Conservation (phyloP, 306 rosid species). For the Acacia melanoxylon region DNA sequence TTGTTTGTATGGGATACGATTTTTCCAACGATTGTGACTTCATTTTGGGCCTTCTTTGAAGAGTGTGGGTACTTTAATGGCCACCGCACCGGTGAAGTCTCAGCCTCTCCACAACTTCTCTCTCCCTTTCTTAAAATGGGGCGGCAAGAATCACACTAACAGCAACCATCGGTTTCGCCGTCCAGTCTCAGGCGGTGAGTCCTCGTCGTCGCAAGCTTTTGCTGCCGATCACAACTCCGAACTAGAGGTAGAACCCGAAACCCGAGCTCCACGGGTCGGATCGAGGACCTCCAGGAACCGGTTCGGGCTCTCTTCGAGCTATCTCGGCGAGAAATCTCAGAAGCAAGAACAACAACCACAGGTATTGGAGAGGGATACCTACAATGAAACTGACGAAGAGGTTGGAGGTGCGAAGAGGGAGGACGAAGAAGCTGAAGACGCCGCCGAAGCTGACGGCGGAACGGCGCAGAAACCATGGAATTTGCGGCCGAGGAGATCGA, state of each 20-base stretch:
- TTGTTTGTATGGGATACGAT: not conserved
- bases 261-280: slow-evolving; percentile 48
- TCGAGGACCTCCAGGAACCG: slow-evolving; percentile 69
- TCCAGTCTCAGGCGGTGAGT: slow-evolving; percentile 44
- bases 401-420: slow-evolving; percentile 36
- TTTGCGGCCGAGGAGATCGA: slow-evolving; percentile 76
- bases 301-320: slow-evolving; percentile 43
- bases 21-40: not conserved
- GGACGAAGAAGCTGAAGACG: slow-evolving; percentile 41
- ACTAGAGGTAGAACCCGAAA: slow-evolving; percentile 43
- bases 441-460: slow-evolving; percentile 34
- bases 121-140: slow-evolving; percentile 78
- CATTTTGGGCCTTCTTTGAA: not conserved
- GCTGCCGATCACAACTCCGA: slow-evolving; percentile 46
- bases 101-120: slow-evolving; percentile 92
- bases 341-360: slow-evolving; percentile 12
- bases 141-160: slow-evolving; percentile 67
- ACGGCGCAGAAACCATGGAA: slow-evolving; percentile 57
- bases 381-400: slow-evolving; percentile 49
- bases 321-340: slow-evolving; percentile 31
- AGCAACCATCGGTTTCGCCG: slow-evolving; percentile 62
- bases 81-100: slow-evolving; percentile 83
- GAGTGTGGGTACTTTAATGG: slow-evolving; percentile 44
- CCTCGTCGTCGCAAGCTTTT: slow-evolving; percentile 26
- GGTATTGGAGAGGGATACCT: slow-evolving; percentile 18